Percentiles rank a stretch among this genome's conserved stretches.
Conservation (phyloP, 108 stramenopile species). For the Stephanodiscus minutulus region DNA sequence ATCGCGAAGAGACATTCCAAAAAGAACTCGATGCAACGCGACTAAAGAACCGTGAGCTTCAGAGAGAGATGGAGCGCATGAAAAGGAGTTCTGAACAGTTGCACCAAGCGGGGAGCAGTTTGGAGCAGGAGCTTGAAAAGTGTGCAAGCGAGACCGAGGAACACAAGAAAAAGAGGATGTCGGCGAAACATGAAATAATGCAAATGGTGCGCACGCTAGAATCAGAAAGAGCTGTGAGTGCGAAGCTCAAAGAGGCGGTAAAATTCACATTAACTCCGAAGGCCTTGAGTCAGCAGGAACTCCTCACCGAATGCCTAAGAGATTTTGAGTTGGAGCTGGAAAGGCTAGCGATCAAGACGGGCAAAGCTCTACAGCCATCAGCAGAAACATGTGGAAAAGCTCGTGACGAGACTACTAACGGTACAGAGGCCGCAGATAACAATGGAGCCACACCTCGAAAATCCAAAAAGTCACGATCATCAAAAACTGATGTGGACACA, state of each 20-base stretch:
- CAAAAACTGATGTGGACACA: constrained; percentile 59
- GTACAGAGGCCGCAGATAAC: constrained; percentile 18
- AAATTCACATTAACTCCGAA: constrained; percentile 85
- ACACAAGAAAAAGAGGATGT: constrained; percentile 82
- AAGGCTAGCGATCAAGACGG: constrained; percentile 60
- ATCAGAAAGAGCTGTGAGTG: constrained; percentile 64
- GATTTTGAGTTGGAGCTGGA: constrained; percentile 71
- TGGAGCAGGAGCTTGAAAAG: constrained; percentile 75
- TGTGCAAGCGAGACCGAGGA: constrained; percentile 82
- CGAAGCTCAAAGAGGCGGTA: constrained; percentile 68
- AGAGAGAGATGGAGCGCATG: constrained; percentile 76
- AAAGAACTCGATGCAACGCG: constrained; percentile 79
- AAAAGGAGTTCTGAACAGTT: constrained; percentile 79
- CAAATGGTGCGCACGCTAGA: constrained; percentile 76
- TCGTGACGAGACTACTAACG: constrained; percentile 4
- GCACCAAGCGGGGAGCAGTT: constrained; percentile 69
- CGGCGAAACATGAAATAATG: constrained; percentile 89
- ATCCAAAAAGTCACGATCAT: constrained; percentile 28
- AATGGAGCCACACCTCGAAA: constrained; percentile 22
- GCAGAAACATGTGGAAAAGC: constrained; percentile 9
- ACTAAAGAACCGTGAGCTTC: constrained; percentile 75
- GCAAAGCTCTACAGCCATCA: constrained; percentile 59
- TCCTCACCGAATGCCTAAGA: constrained; percentile 62
- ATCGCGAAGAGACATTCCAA: constrained; percentile 52
- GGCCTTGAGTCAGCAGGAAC: constrained; percentile 80